Evolutionary conservation across 495 filamentous ascomycete species (phyloP), one percentile per base, ranked within the genome.

Genomic region (Neurospora tetrasperma): DNA sequence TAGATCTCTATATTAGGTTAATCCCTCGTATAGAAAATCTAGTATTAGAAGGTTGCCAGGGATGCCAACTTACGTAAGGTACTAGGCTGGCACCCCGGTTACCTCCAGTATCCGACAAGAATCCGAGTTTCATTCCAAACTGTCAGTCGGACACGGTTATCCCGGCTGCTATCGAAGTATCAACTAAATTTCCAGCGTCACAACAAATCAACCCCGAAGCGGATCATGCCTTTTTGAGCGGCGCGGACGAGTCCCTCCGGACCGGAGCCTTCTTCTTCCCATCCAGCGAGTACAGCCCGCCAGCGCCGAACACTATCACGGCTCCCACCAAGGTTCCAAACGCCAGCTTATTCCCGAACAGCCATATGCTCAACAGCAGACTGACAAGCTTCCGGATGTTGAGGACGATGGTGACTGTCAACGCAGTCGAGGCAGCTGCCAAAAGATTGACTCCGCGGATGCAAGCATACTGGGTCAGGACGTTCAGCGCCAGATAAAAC

Each of bases 301-400:
- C 96, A 11, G 93, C 93, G 14, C 88, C 84, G 84, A 98, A 98
- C 14, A 98, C 96, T 42, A 98, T 85, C 5, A 86, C 82, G 2
- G 94, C 94, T 31, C 96, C 96, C 16, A 93, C 72, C 48, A 96
- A 79, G 59, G 97, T 95, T 44, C 92, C 90, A 4, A 84, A 81
- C 0, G 89, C 87, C 74, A 99, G 81, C 42, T 86, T 78, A 78
- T 98, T 97, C 10, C 95, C 96, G 82, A 99, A 99, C 4, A 98
- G 79, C 85, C 92, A 94, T 73, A 98, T 94, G 73, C 95, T 98
- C 46, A 98, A 77, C 74, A 97, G 79, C 71, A 98, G 86, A 73
- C 93, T 96, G 23, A 96, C 90, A n/a, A 99, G 85, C 81, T 99
- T 99, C 76, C 96, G 87, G 69, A 99, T 91, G 80, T 98, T 99